Evolutionary conservation across 202 grass and related monocot genomes (phyloP).

Genomic region (Sporobolus alterniflorus): DNA sequence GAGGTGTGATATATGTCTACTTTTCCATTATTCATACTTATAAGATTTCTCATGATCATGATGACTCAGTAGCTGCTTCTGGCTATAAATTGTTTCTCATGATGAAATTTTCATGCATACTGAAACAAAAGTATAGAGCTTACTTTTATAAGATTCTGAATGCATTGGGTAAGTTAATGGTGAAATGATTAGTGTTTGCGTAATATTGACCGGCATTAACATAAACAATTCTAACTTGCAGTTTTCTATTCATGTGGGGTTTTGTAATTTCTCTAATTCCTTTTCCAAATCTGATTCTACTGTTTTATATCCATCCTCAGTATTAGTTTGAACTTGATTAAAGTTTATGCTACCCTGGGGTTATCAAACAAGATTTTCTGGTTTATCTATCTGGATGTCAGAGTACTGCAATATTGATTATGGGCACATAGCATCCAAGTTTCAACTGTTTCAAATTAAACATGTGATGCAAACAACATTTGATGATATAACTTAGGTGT

Average conservation of each 20-base stretch:
- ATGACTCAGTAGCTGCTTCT: not conserved
- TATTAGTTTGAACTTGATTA: not conserved
- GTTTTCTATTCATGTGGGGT: not conserved
- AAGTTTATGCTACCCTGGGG: not conserved
- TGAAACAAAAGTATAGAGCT: not conserved
- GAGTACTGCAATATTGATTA: not conserved
- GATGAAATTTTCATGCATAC: not conserved
- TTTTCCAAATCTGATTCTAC: not conserved
- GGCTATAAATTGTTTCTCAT: not conserved
- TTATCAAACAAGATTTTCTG: not conserved
- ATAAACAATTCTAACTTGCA: slow-evolving; percentile 1
- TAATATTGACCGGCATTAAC: not conserved
- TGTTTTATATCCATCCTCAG: not conserved
- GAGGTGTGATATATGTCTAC: not conserved
- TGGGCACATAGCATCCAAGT: not conserved
- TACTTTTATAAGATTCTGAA: not conserved
- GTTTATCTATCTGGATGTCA: not conserved
- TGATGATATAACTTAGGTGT: not conserved
- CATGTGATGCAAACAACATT: not conserved
- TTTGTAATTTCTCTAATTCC: slow-evolving; percentile 11
- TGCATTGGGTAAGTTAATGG: not conserved
- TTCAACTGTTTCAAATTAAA: slow-evolving; percentile 3
- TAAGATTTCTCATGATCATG: not conserved
- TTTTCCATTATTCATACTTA: not conserved
- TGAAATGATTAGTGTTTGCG: not conserved